Base-by-base conservation (phyloP, 2,329 filamentous ascomycete genomes). In the Epichloe sp. region DNA sequence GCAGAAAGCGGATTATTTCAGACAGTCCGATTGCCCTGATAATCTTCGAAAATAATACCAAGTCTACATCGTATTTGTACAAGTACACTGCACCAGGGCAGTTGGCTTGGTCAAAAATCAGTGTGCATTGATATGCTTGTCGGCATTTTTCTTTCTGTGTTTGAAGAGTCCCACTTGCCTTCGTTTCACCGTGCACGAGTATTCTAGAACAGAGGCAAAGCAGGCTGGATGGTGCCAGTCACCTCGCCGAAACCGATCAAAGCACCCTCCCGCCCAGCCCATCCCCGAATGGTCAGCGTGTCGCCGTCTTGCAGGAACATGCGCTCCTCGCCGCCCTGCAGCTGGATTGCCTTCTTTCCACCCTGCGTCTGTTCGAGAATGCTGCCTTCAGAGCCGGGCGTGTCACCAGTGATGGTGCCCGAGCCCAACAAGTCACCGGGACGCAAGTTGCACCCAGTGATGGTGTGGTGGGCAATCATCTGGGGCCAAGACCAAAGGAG, bases 401-500 rank as follows among this genome's bases (percentile, higher is more conserved):
- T 71, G 5, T 78, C 76, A 5, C 87, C 86, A 0, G 68, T 71
- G 56, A 93, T 90, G 0, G 87, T 93, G 7, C 87, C 87, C 0
- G 82, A 86, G 2, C 86, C 87, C 1, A 94, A 68, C 43, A 93
- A 64, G 61, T 94, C 87, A 44, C 87, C 87, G 0, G 82, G 75
- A 5, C 80, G 77, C 68, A 93, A 75, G 7, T 83, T 81, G 65
- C 87, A 93, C 6, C 87, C 87, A 0, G 82, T 85, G 52, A 88
- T 77, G 3, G 84, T 83, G 64, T 93, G 87, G 65, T 93, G 87
- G 0, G 87, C 78, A 36, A 93, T 71, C 86, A 91, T 90, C 63
- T 93, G 88, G 0, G 85, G 77, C 70, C 88, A 93, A 0, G 86
- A 90, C 75, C 82, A 93, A 1, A 91, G 73, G 1, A 93, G 71